Conservation (phyloP, 2,329 filamentous ascomycete genomes). For the Ambrosiella xylebori region DNA sequence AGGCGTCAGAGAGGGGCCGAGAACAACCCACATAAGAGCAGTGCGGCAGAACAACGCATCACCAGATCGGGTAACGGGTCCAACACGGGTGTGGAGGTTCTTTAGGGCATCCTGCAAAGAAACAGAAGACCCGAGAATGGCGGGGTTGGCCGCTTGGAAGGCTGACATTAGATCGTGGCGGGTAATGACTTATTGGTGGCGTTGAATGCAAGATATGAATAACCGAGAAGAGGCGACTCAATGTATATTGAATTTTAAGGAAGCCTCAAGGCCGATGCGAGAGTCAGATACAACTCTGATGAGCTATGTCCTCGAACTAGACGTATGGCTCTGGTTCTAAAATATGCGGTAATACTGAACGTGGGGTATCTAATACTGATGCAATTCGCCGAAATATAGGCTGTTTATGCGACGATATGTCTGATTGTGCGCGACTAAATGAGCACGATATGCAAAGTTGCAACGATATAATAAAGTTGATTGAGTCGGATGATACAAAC, state of each 20-base stretch:
- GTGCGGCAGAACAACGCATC: slow-evolving; percentile 12
- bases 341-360: not conserved
- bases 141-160: not conserved
- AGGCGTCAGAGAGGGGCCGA: slow-evolving; percentile 4
- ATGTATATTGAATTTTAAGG: not conserved
- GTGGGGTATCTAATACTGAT: not conserved
- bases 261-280: not conserved
- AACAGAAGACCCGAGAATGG: not conserved
- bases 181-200: not conserved
- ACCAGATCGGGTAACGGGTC: slow-evolving; percentile 9
- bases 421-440: no score
- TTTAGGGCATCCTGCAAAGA: not conserved
- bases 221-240: not conserved
- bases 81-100: slow-evolving; percentile 4
- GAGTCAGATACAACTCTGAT: not conserved
- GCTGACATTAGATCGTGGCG: not conserved
- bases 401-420: not conserved
- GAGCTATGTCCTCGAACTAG: not conserved
- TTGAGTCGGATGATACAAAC: slow-evolving; percentile 1
- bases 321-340: not conserved
- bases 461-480: not conserved
- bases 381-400: not conserved
- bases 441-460: not conserved
- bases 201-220: not conserved
- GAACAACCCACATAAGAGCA: slow-evolving; percentile 10